phyloP scores from a whole-genome alignment of 129 eudicot species.

The Artemisia tridentata region DNA sequence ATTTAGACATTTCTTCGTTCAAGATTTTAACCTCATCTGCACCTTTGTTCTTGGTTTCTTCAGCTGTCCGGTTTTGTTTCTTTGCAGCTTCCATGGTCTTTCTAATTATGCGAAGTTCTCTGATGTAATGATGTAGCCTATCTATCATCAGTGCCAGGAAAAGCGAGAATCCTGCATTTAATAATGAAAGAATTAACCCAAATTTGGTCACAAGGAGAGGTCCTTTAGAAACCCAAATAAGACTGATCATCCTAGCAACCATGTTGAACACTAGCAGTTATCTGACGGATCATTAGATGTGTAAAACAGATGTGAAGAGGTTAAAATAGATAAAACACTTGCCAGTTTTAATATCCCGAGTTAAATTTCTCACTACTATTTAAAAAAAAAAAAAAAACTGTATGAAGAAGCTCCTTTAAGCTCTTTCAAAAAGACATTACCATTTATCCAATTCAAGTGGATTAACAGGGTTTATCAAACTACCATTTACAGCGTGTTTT shows the following conservation, averaged over 20 bases:
- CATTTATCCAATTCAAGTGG: no score
- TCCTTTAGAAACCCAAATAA: not conserved
- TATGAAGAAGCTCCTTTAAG: no score
- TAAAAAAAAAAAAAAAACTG: no score
- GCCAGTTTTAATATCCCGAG: no score
- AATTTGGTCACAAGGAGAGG: not conserved
- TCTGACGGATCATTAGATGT: not conserved
- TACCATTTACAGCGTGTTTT: no score
- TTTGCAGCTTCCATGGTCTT: slow-evolving; percentile 61
- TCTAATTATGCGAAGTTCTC: slow-evolving; percentile 59
- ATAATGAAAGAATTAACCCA: not conserved
- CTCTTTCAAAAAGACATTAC: no score
- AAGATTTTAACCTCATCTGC: slow-evolving; percentile 50
- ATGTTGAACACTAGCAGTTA: not conserved
- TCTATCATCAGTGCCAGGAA: slow-evolving; percentile 71
- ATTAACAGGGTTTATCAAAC: no score
- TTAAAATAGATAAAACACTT: no score
- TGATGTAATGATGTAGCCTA: slow-evolving; percentile 69
- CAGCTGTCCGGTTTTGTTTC: slow-evolving; percentile 59
- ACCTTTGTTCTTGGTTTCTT: slow-evolving; percentile 52
- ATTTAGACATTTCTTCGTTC: slow-evolving; percentile 41
- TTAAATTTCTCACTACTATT: no score
- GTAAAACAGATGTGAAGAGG: no score
- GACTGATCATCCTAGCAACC: not conserved
- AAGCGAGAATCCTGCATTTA: slow-evolving; percentile 55